Conservation (phyloP, 73 alveolate species). For the Tetrahymena thermophila region DNA sequence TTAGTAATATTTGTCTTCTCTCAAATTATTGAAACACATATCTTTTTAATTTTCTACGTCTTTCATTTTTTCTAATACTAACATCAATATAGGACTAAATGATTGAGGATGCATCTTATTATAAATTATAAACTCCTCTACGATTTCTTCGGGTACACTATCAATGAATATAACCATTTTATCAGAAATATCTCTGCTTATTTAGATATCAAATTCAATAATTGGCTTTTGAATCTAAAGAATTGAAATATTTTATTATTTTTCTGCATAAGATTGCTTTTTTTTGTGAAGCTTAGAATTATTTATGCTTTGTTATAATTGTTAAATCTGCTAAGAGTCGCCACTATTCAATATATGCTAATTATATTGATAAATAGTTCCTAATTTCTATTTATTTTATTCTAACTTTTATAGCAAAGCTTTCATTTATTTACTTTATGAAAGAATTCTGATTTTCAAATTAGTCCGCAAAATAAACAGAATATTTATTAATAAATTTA, state of each 20-base stretch:
- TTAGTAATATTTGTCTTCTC: neutral
- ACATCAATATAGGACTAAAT: neutral
- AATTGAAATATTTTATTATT: neutral
- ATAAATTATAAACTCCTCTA: neutral
- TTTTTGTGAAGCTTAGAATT: neutral
- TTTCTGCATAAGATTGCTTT: neutral
- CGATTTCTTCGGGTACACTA: neutral
- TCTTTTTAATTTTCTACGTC: neutral
- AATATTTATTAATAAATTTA: neutral
- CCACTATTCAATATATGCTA: neutral
- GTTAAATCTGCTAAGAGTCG: neutral
- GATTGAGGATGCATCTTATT: neutral
- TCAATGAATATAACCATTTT: neutral
- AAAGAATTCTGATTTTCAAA: neutral
- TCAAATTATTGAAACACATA: neutral
- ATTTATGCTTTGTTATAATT: neutral
- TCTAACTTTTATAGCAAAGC: neutral
- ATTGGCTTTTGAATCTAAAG: neutral
- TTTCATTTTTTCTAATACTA: neutral
- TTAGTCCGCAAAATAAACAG: neutral
- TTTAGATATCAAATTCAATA: neutral
- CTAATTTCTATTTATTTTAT: neutral
- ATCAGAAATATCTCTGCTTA: neutral
- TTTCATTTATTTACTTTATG: neutral
- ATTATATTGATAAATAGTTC: neutral